Evolutionary conservation across 805 yeast genomes (phyloP).

Genomic region (Metschnikowia hibisci): DNA sequence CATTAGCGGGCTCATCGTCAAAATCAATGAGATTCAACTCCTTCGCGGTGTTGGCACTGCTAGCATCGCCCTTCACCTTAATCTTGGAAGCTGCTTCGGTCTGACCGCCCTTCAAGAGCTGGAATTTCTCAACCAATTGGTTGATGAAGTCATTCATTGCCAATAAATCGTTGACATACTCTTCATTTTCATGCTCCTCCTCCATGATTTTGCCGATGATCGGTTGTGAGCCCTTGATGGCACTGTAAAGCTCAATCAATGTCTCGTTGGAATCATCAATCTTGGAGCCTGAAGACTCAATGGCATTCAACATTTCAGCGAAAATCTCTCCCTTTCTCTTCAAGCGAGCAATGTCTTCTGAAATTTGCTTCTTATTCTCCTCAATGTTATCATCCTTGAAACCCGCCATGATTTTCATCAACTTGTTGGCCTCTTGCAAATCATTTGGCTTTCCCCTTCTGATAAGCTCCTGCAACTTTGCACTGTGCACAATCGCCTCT

Average conservation of each 20-base stretch:
- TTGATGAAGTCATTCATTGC: constrained; percentile 74
- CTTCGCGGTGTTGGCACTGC: constrained; percentile 24
- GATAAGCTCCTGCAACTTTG: constrained; percentile 91
- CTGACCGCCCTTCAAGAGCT: constrained; percentile 62
- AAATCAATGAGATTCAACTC: constrained; percentile 41
- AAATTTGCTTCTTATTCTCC: constrained; percentile 73
- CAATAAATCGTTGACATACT: constrained; percentile 60
- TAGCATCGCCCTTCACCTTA: constrained; percentile 24
- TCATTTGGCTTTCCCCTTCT: constrained; percentile 95
- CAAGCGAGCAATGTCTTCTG: constrained; percentile 78
- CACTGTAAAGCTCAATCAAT: constrained; percentile 65
- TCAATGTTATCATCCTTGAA: constrained; percentile 78
- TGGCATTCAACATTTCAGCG: constrained; percentile 73
- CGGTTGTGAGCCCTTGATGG: constrained; percentile 82
- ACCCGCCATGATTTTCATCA: constrained; percentile 98
- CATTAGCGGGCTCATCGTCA: constrained; percentile 38
- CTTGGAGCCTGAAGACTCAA: constrained; percentile 38
- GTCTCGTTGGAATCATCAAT: constrained; percentile 62
- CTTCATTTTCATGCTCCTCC: constrained; percentile 61
- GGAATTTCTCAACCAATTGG: constrained; percentile 62
- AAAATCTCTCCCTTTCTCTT: constrained; percentile 82
- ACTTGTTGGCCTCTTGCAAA: constrained; percentile 89
- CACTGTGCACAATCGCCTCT: constrained; percentile 88
- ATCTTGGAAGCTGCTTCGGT: constrained; percentile 50
- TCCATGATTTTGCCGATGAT: constrained; percentile 78